Evolutionary conservation across 768 basidiomycete genomes (phyloP), one percentile per base, ranked within the genome.

Genomic region (Leucosporidium scottii): DNA sequence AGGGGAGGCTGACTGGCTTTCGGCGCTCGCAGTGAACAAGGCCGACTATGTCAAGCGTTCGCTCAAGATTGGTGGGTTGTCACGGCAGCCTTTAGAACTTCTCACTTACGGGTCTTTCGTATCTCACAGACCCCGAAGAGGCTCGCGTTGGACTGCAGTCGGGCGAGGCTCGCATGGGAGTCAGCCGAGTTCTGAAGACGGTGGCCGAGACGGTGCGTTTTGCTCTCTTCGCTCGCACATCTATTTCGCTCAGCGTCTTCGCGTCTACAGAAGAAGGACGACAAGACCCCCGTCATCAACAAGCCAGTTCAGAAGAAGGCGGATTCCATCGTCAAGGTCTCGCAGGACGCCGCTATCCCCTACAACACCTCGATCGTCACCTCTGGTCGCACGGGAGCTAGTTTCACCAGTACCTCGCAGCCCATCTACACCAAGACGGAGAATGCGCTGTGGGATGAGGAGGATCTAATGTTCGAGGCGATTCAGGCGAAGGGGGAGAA

Each of bases 401-500:
- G 93, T 0, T 79, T 99, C 57, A 99, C 96, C 0, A 93, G 91
- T 3, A 98, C 96, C 0, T 87, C 93, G 5, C 83, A 93, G 64
- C 89, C 90, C 72, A 87, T 92, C 18, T 84, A 86, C 65, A 84
- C 83, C 4, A 79, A 81, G 28, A 85, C 83, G 55, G 86, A 93
- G 58, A 86, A 89, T 74, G 84, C 96, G 6, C 80, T 98, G n/a
- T 93, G 93, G 86, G 93, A 99, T 78, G 96, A 98, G 85, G 96
- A 99, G 79, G 94, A 98, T 77, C 81, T 93, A 21, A 99, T 99
- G 96, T 99, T 93, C 73, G 94, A 97, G 78, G 89, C 90, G 44
- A 86, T 99, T 72, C 82, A 86, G 18, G 87, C 87, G 66, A 91
- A 91, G 78, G 87, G 87, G 2, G 98, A 97, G 78, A 91, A 90